Percentiles rank a stretch among this genome's conserved stretches.
phyloP scores from a whole-genome alignment of 768 basidiomycete genomes.

The Peribolospora baueri region DNA sequence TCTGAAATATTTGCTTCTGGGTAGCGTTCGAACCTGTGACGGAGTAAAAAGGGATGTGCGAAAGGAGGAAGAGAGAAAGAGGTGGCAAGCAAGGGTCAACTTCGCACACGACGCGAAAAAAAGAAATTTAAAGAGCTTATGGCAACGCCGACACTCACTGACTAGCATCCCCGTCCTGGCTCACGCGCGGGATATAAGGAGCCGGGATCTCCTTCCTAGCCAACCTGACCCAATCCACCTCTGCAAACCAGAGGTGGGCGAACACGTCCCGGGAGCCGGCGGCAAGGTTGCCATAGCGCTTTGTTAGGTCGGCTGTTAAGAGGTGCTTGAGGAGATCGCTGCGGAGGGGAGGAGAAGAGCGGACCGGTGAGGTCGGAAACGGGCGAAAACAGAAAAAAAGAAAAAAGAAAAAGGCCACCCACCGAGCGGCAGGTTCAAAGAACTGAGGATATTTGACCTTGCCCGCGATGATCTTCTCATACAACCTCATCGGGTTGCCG shows the following conservation, averaged over 20 bases:
- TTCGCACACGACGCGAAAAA: too few species aligned
- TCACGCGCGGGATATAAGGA: constrained; percentile 79
- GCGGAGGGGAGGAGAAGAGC: neutral
- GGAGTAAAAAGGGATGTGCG: too few species aligned
- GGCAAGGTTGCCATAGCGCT: constrained; percentile 78
- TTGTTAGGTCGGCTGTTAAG: constrained; percentile 72
- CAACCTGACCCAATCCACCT: constrained; percentile 65
- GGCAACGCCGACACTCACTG: constrained; percentile 14
- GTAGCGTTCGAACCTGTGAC: too few species aligned
- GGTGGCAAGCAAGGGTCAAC: too few species aligned
- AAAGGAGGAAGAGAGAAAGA: too few species aligned
- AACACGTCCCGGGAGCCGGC: constrained; percentile 81
- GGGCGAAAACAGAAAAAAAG: too few species aligned
- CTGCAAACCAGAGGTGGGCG: constrained; percentile 80
- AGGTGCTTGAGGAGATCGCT: constrained; percentile 71
- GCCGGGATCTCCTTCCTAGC: constrained; percentile 67
- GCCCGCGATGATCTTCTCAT: constrained; percentile 85
- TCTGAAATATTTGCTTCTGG: too few species aligned
- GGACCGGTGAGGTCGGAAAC: too few species aligned
- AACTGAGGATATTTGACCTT: constrained; percentile 73
- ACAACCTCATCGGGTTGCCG: constrained; percentile 85
- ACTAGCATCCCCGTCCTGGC: constrained; percentile 83
- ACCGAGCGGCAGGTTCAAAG: constrained; percentile 53
- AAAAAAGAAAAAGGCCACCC: too few species aligned
- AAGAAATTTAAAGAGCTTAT: too few species aligned